Evolutionary conservation across 2,329 filamentous ascomycete species (phyloP), one percentile per base, ranked within the genome.

Genomic region (Amylocarpus encephaloides): DNA sequence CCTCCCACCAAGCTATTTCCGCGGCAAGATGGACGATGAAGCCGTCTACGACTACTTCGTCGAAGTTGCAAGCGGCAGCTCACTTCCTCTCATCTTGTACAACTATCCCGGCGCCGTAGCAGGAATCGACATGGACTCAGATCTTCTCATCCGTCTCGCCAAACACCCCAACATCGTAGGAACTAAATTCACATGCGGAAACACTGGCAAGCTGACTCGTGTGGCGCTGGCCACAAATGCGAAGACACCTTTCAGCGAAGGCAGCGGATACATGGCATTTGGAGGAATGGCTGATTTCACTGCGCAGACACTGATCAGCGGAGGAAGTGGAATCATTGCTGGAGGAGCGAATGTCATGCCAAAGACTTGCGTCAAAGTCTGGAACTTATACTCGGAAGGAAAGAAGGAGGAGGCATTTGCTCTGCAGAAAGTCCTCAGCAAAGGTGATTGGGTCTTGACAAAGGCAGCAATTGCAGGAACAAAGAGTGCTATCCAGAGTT

Each of bases 151-250:
- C 71, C 79, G 78, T 65, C 79, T 95, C 34, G 86, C 85, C 40
- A 72, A 82, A 66, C 88, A 94, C 70, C 81, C 83, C 58, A 94
- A 94, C 70, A 88, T 95, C 63, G 73, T 90, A 55, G 89, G 89
- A 55, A 91, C 88, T 49, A 95, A 95, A 69, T 94, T 95, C 75
- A 95, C 89, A 36, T 94, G 88, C 67, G 89, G 87, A 58, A 93
- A 88, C 73, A 93, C 88, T 1, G 89, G 89, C 57, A 95, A 94
- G 72, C 77, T 94, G 58, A 92, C 88, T 11, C 83, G 89, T 30
- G 87, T 95, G 4, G 88, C 88, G 6, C 70, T 78, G 12, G 87
- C 82, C 41, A 81, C 84, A 43, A 73, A 86, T 60, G 87, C 88
- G 50, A 80, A 82, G 67, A 89, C 84, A 0, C 81, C 85, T 10